Conservation (phyloP, 2,329 filamentous ascomycete species). For the Chaetomium strumarium region DNA sequence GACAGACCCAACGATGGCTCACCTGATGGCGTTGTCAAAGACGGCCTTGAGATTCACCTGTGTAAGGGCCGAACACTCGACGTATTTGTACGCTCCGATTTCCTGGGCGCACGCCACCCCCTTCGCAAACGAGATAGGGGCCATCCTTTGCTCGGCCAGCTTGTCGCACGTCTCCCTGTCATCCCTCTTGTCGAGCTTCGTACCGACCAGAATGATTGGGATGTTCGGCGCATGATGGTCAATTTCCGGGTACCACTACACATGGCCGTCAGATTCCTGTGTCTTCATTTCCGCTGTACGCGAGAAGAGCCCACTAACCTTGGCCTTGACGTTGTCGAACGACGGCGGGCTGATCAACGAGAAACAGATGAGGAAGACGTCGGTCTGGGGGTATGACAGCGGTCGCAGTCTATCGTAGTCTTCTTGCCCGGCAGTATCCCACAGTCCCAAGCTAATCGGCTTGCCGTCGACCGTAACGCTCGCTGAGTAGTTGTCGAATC, state of each 20-base stretch:
- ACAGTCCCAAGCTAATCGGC: constrained; percentile 91
- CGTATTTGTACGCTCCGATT: constrained; percentile 93
- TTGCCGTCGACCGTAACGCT: constrained; percentile 99
- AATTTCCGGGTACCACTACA: constrained; percentile 93
- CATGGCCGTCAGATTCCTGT: constrained; percentile 4
- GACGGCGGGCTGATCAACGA: constrained; percentile 96
- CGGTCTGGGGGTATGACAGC: constrained; percentile 95
- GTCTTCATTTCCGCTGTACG: background rate
- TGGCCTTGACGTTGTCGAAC: constrained; percentile 98
- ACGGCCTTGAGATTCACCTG: constrained; percentile 97
- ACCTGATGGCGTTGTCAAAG: constrained; percentile 98
- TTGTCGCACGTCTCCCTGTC: constrained; percentile 76
- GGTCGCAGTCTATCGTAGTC: constrained; percentile 95
- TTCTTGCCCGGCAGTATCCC: constrained; percentile 98
- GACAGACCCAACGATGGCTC: constrained; percentile 30
- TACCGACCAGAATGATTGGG: constrained; percentile 93
- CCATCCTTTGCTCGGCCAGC: constrained; percentile 87
- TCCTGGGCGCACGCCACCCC: constrained; percentile 85
- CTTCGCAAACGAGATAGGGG: constrained; percentile 92
- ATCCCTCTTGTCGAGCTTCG: constrained; percentile 92
- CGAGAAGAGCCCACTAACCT: constrained; percentile 54
- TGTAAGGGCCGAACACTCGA: constrained; percentile 95
- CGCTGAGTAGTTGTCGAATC: constrained; percentile 98
- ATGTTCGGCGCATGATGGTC: constrained; percentile 93
- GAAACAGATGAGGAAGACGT: constrained; percentile 98